phyloP scores from a whole-genome alignment of 257 asterid species.

The Ilex aquifolium region DNA sequence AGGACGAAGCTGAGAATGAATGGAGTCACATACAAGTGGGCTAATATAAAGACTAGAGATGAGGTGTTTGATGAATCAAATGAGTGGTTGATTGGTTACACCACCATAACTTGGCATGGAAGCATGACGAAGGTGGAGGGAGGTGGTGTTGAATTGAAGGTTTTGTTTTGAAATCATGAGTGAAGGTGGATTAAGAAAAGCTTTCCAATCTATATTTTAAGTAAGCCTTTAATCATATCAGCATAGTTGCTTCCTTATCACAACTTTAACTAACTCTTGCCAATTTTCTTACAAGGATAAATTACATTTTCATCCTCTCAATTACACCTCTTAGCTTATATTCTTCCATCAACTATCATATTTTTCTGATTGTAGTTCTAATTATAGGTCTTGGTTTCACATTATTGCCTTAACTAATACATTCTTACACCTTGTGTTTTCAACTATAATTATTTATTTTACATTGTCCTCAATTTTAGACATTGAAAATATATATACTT shows the following conservation, averaged over 20 bases:
- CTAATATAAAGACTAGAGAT: background rate
- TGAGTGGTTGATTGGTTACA: background rate
- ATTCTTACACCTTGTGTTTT: too few relatives aligned
- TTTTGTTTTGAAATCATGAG: background rate
- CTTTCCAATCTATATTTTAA: constrained; percentile 3
- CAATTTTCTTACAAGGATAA: background rate
- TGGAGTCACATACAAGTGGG: background rate
- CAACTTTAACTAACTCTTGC: constrained; percentile 26
- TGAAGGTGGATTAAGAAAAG: constrained; percentile 2
- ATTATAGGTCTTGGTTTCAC: too few relatives aligned
- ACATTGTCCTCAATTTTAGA: too few relatives aligned
- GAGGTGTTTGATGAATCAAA: background rate
- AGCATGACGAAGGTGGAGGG: constrained; percentile 16
- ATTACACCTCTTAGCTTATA: background rate
- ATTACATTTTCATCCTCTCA: too few relatives aligned
- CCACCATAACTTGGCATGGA: constrained; percentile 16
- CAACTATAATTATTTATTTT: too few relatives aligned
- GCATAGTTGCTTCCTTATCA: constrained; percentile 25
- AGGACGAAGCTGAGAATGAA: background rate
- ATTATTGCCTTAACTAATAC: too few relatives aligned
- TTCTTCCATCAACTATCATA: background rate
- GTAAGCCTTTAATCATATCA: constrained; percentile 14
- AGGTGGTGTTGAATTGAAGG: constrained; percentile 11
- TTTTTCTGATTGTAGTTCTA: too few relatives aligned
- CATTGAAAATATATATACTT: too few relatives aligned